Base-by-base conservation (phyloP, 176 grass and related monocot species). In the Eragrostis nindensis region DNA sequence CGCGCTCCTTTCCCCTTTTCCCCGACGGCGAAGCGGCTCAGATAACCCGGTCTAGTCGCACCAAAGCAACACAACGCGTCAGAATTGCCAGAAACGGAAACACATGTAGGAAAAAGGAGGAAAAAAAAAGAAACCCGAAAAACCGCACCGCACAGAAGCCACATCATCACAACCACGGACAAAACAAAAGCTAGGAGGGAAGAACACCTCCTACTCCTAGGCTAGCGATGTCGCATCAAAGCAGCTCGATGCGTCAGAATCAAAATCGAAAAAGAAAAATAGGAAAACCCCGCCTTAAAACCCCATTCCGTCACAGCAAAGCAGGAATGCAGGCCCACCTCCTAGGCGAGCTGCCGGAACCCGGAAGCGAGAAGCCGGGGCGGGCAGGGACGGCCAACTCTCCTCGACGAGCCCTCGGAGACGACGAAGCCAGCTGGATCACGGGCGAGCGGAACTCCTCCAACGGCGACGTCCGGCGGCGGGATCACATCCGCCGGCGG, bases 201-300 rank as follows among this genome's bases (percentile, higher is more conserved):
- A 3, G 0, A 56, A 8, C 19, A 49, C 77, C 78, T 21, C 25
- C 10, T 22, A 21, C 10, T 81, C 54, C 67, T 24, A 25, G 21
- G 19, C 42, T 21, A 26, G 24, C 30, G 54, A 11, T 38, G 18
- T 54, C 38, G 66, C 57, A 55, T 26, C 26, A 24, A 21, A 65
- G 19, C 56, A 82, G 64, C 22, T 45, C 14, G 27, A 19, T 40
- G 24, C 59, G 38, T 79, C 74, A 50, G 75, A 79, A 74, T 68
- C 26, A 5, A 4, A 5, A 22, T 47, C 22, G 2, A 1, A 30
- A 45, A 46, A 7, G 14, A 29, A 36, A 36, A 60, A 57, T 0
- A 17, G n/a, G 11, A 60, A 60, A 82, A 69, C 24, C 53, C 59
- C 17, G 22, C 15, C 19, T 6, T 1, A n/a, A 29, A 87, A 87